phyloP scores from a whole-genome alignment of 805 yeast species.

The Ogataea populi-albae region DNA sequence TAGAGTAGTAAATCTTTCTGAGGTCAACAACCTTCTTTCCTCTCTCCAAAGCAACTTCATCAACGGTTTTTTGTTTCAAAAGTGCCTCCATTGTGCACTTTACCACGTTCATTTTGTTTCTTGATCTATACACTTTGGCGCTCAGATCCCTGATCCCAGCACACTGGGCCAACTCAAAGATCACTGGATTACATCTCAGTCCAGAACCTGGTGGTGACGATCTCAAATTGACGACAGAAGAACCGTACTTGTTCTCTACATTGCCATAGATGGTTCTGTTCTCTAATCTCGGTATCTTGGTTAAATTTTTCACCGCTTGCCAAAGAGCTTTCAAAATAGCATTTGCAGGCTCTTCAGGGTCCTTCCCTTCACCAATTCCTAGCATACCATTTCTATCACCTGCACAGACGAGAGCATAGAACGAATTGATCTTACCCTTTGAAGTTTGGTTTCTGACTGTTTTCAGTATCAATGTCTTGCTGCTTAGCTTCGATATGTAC shows the following conservation, averaged over 20 bases:
- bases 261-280: conserved; percentile 87
- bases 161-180: conserved; percentile 86
- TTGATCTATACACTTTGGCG: conserved; percentile 86
- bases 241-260: conserved; percentile 79
- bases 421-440: conserved; percentile 83
- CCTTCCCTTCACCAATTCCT: conserved; percentile 94
- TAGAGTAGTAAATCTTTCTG: conserved; percentile 75
- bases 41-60: conserved; percentile 84
- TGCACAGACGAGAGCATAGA: conserved; percentile 81
- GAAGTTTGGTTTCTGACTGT: conserved; percentile 88
- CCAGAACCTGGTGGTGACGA: conserved; percentile 95
- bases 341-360: conserved; percentile 66
- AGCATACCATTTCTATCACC: conserved; percentile 94
- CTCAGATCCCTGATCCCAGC: conserved; percentile 93
- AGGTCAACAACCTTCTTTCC: conserved; percentile 95
- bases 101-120: conserved; percentile 93
- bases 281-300: conserved; percentile 81
- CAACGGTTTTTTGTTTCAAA: conserved; percentile 70
- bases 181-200: conserved; percentile 82
- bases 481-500: conserved; percentile 58
- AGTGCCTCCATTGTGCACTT: conserved; percentile 88
- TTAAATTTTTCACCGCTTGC: conserved; percentile 87
- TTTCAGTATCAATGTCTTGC: conserved; percentile 69
- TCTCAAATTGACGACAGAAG: conserved; percentile 75
- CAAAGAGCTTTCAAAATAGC: conserved; percentile 86